These are phyloP conservation scores for Phytophthora citricola DNA, from an alignment of 352 stramenopile species.

Conservation along the genomic window DNA sequence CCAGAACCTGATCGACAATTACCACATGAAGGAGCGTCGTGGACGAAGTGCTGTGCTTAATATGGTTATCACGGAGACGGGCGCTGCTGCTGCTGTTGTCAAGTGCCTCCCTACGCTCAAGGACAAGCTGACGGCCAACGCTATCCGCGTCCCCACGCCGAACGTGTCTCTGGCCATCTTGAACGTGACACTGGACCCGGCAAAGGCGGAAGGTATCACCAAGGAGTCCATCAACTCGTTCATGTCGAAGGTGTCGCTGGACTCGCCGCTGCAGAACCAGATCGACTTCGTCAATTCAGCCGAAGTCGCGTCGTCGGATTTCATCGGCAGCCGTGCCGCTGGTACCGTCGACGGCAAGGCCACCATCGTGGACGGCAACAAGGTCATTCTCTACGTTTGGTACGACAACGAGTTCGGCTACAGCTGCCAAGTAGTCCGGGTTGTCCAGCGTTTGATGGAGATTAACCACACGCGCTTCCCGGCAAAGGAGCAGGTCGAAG, in stretches of 20 bases:
- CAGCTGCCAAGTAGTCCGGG: conserved; percentile 85
- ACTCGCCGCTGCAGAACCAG: conserved; percentile 88
- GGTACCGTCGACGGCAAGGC: conserved; percentile 86
- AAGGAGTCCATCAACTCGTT: conserved; percentile 80
- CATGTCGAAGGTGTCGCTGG: conserved; percentile 82
- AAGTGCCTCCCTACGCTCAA: conserved; percentile 94
- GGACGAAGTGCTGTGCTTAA: conserved; percentile 88
- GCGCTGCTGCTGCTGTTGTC: conserved; percentile 80
- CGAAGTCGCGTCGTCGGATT: conserved; percentile 85
- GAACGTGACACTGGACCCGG: conserved; percentile 92
- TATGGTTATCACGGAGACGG: conserved; percentile 92
- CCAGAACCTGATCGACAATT: conserved; percentile 91
- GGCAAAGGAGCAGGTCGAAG: conserved; percentile 65
- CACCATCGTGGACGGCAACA: conserved; percentile 87
- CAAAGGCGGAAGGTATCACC: conserved; percentile 61
- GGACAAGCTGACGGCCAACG: conserved; percentile 98
- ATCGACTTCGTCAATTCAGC: conserved; percentile 89
- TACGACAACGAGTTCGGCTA: conserved; percentile 94
- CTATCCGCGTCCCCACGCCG: conserved; percentile 98
- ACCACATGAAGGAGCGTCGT: conserved; percentile 88
- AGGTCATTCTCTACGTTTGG: conserved; percentile 89
- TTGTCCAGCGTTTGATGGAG: conserved; percentile 82
- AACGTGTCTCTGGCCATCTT: conserved; percentile 99
- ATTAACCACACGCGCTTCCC: conserved; percentile 82
- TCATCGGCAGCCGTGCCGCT: conserved; percentile 78